Conservation (phyloP, 768 basidiomycete species). For the Lentinula guzmanii region DNA sequence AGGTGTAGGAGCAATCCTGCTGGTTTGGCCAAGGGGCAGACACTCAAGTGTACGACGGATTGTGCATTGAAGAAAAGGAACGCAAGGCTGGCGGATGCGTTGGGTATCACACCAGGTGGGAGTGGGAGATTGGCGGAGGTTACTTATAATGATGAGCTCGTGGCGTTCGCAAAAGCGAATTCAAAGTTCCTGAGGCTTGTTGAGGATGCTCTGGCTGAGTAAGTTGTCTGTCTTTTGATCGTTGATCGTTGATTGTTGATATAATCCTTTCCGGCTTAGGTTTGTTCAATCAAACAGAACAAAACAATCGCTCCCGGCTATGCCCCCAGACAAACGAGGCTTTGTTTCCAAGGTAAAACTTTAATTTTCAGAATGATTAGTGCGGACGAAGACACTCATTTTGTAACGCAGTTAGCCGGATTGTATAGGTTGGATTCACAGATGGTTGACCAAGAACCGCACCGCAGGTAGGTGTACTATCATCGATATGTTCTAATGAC, state of each 20-base stretch:
- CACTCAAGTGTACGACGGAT: constrained; percentile 72
- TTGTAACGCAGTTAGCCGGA: constrained; percentile 50
- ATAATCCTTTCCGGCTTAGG: constrained; percentile 25
- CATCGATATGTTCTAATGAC: not conserved
- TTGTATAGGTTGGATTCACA: constrained; percentile 80
- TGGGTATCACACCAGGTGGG: constrained; percentile 68
- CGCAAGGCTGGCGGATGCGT: constrained; percentile 80
- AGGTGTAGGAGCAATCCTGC: constrained; percentile 40
- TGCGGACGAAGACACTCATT: constrained; percentile 4
- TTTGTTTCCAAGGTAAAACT: constrained; percentile 71
- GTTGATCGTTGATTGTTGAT: not conserved
- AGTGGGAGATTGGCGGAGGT: constrained; percentile 20
- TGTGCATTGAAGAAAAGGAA: constrained; percentile 86
- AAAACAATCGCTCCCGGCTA: constrained; percentile 71
- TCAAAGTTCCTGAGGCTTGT: constrained; percentile 63
- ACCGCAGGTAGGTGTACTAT: constrained; percentile 43
- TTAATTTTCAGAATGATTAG: not conserved
- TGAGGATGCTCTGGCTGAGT: constrained; percentile 82
- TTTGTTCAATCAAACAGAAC: constrained; percentile 64
- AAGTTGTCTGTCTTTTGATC: constrained; percentile 23
- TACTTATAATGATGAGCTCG: constrained; percentile 56
- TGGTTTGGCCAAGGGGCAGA: constrained; percentile 27
- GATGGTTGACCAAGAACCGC: constrained; percentile 89
- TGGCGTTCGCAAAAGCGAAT: constrained; percentile 55
- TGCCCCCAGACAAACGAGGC: constrained; percentile 73